Percentiles rank a stretch among this genome's conserved stretches.
phyloP scores from a whole-genome alignment of 2,329 filamentous ascomycete genomes.

The Nigrospora oryzae region DNA sequence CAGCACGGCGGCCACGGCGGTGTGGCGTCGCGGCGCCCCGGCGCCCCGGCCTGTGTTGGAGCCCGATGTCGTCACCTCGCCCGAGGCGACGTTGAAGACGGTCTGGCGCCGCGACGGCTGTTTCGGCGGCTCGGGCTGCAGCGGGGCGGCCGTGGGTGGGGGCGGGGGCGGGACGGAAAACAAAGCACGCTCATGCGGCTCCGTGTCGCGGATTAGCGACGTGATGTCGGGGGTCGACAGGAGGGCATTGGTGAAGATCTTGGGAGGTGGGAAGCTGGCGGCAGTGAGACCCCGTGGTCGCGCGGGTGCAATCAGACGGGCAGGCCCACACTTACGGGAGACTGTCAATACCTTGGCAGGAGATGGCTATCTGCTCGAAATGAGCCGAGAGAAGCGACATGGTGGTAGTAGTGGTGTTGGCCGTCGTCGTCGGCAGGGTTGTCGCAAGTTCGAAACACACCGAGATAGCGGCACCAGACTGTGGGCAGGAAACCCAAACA shows the following conservation, averaged over 20 bases:
- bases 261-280: slow-evolving; percentile 75
- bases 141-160: slow-evolving; percentile 34
- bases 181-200: slow-evolving; percentile 85
- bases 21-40: slow-evolving; percentile 58
- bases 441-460: too few relatives aligned
- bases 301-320: neutral
- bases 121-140: slow-evolving; percentile 34
- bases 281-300: slow-evolving; percentile 5
- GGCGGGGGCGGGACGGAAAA: slow-evolving; percentile 79
- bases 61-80: slow-evolving; percentile 50
- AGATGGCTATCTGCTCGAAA: slow-evolving; percentile 68
- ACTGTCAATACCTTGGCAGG: slow-evolving; percentile 67
- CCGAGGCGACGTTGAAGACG: slow-evolving; percentile 57
- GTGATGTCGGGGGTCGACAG: slow-evolving; percentile 88
- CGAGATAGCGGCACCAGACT: too few relatives aligned
- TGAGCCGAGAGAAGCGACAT: slow-evolving; percentile 66
- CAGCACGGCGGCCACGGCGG: slow-evolving; percentile 81
- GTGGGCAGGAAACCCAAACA: too few relatives aligned
- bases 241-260: slow-evolving; percentile 90
- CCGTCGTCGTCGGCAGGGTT: too few relatives aligned
- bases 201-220: slow-evolving; percentile 86
- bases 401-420: slow-evolving; percentile 25
- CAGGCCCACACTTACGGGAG: slow-evolving; percentile 49
- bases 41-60: slow-evolving; percentile 32
- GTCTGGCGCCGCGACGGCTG: slow-evolving; percentile 45